Conservation (phyloP, 495 filamentous ascomycete genomes). For the Annulohypoxylon moriforme region DNA sequence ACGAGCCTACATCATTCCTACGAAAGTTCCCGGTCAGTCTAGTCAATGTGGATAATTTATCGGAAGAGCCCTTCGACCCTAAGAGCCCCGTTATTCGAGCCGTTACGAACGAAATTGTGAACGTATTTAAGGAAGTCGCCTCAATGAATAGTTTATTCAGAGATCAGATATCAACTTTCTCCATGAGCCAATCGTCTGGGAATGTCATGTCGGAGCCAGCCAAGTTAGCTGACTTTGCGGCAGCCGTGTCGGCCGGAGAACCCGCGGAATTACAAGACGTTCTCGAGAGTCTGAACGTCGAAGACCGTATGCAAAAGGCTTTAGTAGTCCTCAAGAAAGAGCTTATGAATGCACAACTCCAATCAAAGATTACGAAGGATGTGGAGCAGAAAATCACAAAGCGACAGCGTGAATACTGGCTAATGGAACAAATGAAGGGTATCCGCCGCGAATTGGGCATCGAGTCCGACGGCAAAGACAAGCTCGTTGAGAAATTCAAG, state of each 20-base stretch:
- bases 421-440: constrained; percentile 99
- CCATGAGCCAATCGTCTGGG: constrained; percentile 91
- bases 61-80: constrained; percentile 87
- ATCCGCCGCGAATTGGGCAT: constrained; percentile 95
- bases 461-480: constrained; percentile 97
- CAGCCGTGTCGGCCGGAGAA: constrained; percentile 91
- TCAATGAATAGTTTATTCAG: constrained; percentile 93
- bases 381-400: constrained; percentile 98
- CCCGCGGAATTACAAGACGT: constrained; percentile 93
- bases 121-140: constrained; percentile 97
- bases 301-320: constrained; percentile 89
- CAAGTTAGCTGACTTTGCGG: constrained; percentile 96
- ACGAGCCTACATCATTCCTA: constrained; percentile 92
- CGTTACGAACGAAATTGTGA: constrained; percentile 95
- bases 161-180: constrained; percentile 97
- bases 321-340: constrained; percentile 96
- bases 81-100: constrained; percentile 88
- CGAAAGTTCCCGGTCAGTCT: constrained; percentile 90
- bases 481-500: constrained; percentile 95
- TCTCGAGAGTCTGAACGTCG: constrained; percentile 86
- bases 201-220: constrained; percentile 95
- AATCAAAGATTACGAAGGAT: constrained; percentile 97
- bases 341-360: constrained; percentile 95
- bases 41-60: constrained; percentile 92
- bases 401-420: constrained; percentile 97